Evolutionary conservation across 345 rosid species (phyloP).

Genomic region (Turnera subulata): DNA sequence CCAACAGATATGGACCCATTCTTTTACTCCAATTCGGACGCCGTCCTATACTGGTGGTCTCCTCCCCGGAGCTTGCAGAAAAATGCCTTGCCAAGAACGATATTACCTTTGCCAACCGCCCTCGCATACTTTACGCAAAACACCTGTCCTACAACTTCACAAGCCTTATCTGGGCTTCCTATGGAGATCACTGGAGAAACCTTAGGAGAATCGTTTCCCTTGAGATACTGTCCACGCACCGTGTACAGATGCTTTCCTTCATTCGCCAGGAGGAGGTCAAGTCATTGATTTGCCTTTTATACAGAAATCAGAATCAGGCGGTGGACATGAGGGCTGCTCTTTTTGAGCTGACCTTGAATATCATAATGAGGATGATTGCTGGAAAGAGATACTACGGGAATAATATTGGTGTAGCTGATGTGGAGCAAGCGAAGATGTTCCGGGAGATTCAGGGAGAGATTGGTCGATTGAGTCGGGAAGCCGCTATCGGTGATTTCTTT

Average conservation of each 20-base stretch:
- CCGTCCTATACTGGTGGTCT: conserved; percentile 25
- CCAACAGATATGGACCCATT: conserved; percentile 16
- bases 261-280: conserved; percentile 19
- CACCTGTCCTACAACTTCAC: conserved; percentile 24
- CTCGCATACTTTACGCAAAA: conserved; percentile 21
- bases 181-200: conserved; percentile 35
- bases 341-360: conserved; percentile 29
- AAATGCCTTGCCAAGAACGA: conserved; percentile 38
- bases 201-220: conserved; percentile 19
- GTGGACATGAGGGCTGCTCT: conserved; percentile 19
- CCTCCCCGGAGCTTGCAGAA: conserved; percentile 23
- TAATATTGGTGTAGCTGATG: not conserved
- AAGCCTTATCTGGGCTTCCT: conserved; percentile 23
- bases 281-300: conserved; percentile 1
- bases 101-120: conserved; percentile 32
- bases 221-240: conserved; percentile 26
- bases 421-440: conserved; percentile 20
- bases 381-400: conserved; percentile 28
- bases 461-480: not conserved
- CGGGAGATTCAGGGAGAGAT: not conserved
- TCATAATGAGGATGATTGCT: conserved; percentile 35
- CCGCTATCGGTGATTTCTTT: not conserved
- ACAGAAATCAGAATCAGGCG: not conserved
- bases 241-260: conserved; percentile 15
- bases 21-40: conserved; percentile 26